Base-by-base conservation (phyloP, 1,284 basidiomycete species). In the Marasmius oreades region DNA sequence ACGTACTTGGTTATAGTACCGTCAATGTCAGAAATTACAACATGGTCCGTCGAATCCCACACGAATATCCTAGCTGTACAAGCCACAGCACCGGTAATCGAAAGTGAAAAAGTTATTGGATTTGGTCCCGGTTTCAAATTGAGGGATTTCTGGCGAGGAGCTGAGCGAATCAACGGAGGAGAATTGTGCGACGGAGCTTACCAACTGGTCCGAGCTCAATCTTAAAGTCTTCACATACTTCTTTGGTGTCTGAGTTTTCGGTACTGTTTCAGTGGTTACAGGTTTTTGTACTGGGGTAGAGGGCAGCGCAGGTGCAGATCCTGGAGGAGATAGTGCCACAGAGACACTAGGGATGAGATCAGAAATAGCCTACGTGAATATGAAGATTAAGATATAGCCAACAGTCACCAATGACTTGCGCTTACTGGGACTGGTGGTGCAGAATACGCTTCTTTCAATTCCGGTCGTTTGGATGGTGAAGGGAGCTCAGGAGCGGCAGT, bases 21-120 rank as follows among this genome's bases (percentile, higher is more conserved):
- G 68, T 99, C 97, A 61, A 99, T 99, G 69, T 99, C 97, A 34
- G 95, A 98, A 44, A 99, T 88, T 33, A 99, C 92, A 22, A 99
- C 86, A 24, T 84, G 82, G 69, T 98, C 93, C 8, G 85, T 88
- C 26, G 87, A 84, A 60, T 98, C 93, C 96, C 95, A 99, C 16
- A 99, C 78, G 64, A 99, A 99, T 63, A 99, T 92, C 3, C 95
- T 82, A 8, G 97, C 94, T 1, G 93, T 88, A 63, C 95, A 98
- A 0, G 90, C 91, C 1, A 93, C 86, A 2, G 83, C 82, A 5
- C 93, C 93, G 4, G 93, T 90, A 51, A 92, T 85, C n/a, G 93
- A 94, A 37, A 98, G 85, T 0, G 94, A 95, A 69, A 99, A 99
- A 0, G 95, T 95, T 60, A 99, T 90, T 8, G 86, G 84, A 69